These are phyloP conservation scores for Salvia splendens DNA, from an alignment of 257 asterid genomes.

Conservation along the genomic window DNA sequence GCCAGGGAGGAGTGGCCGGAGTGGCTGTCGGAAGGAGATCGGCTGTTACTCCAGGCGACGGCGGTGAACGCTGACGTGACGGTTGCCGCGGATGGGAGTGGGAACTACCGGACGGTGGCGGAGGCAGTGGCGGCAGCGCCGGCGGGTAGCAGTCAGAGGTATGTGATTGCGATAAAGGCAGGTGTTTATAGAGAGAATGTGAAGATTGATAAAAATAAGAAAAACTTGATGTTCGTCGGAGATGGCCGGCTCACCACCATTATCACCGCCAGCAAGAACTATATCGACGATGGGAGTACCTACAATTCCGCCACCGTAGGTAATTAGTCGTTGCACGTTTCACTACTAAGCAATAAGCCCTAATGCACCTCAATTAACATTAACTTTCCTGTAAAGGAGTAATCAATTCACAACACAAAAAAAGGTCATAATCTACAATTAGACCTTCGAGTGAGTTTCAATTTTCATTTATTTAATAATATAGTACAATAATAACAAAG, in stretches of 20 bases:
- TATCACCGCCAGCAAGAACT: slow-evolving; percentile 52
- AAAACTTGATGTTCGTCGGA: slow-evolving; percentile 61
- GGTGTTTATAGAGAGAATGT: slow-evolving; percentile 63
- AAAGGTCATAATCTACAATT: too few relatives aligned
- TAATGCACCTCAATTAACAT: too few relatives aligned
- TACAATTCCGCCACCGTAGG: slow-evolving; percentile 68
- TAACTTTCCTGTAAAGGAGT: too few relatives aligned
- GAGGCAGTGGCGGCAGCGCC: slow-evolving; percentile 50
- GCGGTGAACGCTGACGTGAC: slow-evolving; percentile 52
- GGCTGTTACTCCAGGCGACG: slow-evolving; percentile 59
- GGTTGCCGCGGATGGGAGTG: slow-evolving; percentile 75
- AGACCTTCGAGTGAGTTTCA: too few relatives aligned
- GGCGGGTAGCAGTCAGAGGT: slow-evolving; percentile 44
- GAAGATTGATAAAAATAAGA: slow-evolving; percentile 43
- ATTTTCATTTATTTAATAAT: too few relatives aligned
- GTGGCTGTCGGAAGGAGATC: slow-evolving; percentile 60
- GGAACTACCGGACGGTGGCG: slow-evolving; percentile 42
- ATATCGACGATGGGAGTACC: slow-evolving; percentile 61
- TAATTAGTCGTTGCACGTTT: slow-evolving; percentile 24
- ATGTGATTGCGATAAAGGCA: slow-evolving; percentile 52
- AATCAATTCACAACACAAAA: too few relatives aligned
- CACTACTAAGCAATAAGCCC: too few relatives aligned
- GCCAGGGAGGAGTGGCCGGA: slow-evolving; percentile 54
- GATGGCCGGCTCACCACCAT: slow-evolving; percentile 53
- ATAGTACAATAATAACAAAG: too few relatives aligned